phyloP scores from a whole-genome alignment of 2,329 filamentous ascomycete genomes.

The Trichophyton rubrum region DNA sequence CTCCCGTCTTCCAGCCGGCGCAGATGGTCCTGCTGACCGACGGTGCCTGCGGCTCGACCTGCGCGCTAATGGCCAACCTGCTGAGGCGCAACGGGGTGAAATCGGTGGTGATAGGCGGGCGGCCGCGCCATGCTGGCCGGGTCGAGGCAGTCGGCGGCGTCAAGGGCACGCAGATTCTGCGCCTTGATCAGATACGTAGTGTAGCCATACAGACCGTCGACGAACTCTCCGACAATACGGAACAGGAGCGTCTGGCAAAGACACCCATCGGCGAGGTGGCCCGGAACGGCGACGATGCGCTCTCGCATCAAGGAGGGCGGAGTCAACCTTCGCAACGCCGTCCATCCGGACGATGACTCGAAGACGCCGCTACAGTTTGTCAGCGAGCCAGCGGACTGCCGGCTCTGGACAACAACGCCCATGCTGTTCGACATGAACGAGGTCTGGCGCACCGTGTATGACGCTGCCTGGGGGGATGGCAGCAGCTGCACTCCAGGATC shows the following conservation, averaged over 20 bases:
- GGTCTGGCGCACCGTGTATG: slow-evolving; percentile 40
- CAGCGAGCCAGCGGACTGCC: slow-evolving; percentile 49
- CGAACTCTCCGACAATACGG: background rate
- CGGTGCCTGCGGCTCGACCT: slow-evolving; percentile 49
- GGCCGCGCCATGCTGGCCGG: slow-evolving; percentile 36
- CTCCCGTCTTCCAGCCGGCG: slow-evolving; percentile 21
- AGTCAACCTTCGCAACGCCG: slow-evolving; percentile 36
- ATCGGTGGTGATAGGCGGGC: slow-evolving; percentile 48
- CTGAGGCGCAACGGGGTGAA: slow-evolving; percentile 44
- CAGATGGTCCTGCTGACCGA: slow-evolving; percentile 38
- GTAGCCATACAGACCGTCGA: background rate
- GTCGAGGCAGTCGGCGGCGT: slow-evolving; percentile 57
- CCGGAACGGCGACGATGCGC: slow-evolving; percentile 9
- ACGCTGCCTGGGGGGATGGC: slow-evolving; percentile 29
- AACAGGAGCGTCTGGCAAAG: slow-evolving; percentile 8
- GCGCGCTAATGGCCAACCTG: slow-evolving; percentile 45
- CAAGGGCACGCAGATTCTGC: slow-evolving; percentile 38
- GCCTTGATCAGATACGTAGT: slow-evolving; percentile 3
- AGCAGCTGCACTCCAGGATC: slow-evolving; percentile 19
- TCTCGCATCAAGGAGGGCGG: slow-evolving; percentile 18
- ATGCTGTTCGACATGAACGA: slow-evolving; percentile 41
- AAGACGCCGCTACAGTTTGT: slow-evolving; percentile 46
- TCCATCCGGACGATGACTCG: slow-evolving; percentile 32
- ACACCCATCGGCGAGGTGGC: slow-evolving; percentile 12
- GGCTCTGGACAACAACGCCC: slow-evolving; percentile 45